Percentiles rank a stretch among this genome's conserved stretches.
Conservation (phyloP, 2,329 filamentous ascomycete genomes). For the Stachybotrys chlorohalonatus region DNA sequence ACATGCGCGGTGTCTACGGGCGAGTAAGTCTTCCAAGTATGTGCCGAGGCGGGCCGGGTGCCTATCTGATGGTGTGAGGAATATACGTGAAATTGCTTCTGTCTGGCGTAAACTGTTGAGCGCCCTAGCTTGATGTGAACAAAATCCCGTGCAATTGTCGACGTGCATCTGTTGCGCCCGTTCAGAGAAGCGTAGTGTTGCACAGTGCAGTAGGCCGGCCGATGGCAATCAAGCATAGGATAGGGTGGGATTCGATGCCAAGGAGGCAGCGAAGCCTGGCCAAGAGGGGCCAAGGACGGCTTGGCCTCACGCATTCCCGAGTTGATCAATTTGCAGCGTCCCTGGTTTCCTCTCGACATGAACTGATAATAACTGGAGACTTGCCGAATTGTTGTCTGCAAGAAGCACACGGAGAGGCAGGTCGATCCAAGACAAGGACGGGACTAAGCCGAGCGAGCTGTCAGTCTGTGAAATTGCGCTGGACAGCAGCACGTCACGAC, state of each 20-base stretch:
- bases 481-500: neutral
- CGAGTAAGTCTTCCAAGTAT: neutral
- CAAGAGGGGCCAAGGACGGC: too few species aligned
- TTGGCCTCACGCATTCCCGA: neutral
- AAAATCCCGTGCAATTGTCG: too few species aligned
- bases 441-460: neutral
- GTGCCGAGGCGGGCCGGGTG: neutral
- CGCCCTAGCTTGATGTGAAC: too few species aligned
- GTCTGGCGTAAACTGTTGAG: too few species aligned
- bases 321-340: neutral
- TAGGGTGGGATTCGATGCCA: neutral
- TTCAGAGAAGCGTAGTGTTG: neutral
- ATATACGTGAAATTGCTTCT: neutral
- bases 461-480: neutral
- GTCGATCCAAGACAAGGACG: neutral
- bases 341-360: neutral
- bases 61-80: neutral
- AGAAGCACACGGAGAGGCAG: neutral
- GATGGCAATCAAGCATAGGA: neutral
- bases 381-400: neutral
- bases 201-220: neutral
- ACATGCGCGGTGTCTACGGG: neutral
- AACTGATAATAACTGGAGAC: neutral
- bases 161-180: neutral
- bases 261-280: neutral